These are phyloP conservation scores for Botrytis medusae DNA, from an alignment of 2,329 filamentous ascomycete genomes.

Conservation along the genomic window DNA sequence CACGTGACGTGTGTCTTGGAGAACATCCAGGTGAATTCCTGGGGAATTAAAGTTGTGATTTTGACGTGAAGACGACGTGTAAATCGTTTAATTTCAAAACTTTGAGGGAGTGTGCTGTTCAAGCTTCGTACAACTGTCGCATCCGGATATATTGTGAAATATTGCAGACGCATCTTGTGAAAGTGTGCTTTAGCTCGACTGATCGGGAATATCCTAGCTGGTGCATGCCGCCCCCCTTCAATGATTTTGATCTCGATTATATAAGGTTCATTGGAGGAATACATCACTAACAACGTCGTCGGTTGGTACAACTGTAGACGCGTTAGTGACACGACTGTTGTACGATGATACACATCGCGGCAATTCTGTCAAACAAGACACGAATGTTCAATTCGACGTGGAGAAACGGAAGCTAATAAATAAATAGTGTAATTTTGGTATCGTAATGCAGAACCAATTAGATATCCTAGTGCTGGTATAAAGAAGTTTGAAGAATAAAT, in stretches of 20 bases:
- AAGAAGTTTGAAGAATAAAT: neutral
- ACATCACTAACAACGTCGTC: neutral
- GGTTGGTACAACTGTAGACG: neutral
- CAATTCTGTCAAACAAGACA: constrained; percentile 11
- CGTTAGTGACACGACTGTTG: neutral
- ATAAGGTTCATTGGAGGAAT: neutral
- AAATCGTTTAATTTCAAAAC: neutral
- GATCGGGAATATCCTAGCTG: neutral
- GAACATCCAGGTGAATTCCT: neutral
- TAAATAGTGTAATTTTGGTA: neutral
- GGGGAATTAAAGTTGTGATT: neutral
- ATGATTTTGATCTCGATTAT: neutral
- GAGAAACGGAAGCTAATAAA: neutral
- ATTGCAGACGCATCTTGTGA: neutral
- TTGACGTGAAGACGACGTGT: neutral
- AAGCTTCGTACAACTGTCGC: no score
- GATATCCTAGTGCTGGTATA: constrained; percentile 8
- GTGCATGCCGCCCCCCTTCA: neutral
- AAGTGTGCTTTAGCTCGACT: neutral
- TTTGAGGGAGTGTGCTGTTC: neutral
- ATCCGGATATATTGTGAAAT: neutral
- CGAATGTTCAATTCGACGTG: neutral
- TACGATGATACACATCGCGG: constrained; percentile 3
- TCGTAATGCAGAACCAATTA: neutral
- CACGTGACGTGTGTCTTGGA: neutral